Conservation (phyloP, 306 rosid species). For the Quercus parvula region DNA sequence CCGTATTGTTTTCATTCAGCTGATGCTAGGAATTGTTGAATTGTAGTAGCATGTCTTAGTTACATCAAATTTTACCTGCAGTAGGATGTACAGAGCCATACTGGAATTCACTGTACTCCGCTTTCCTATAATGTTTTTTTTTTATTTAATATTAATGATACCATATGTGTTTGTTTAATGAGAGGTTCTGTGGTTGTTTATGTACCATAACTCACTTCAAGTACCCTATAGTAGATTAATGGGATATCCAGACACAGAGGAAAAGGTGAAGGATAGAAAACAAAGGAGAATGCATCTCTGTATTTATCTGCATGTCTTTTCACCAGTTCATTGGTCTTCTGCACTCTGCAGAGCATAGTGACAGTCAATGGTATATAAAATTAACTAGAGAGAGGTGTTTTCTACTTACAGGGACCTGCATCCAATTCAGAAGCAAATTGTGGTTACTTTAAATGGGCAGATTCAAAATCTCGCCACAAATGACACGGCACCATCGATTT, state of each 20-base stretch:
- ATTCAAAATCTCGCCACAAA: constrained; percentile 66
- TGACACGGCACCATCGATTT: not conserved
- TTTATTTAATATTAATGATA: not conserved
- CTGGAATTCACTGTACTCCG: not conserved
- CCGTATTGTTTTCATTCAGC: not conserved
- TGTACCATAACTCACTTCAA: not conserved
- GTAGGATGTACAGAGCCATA: not conserved
- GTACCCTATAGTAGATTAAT: not conserved
- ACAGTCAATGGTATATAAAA: not conserved
- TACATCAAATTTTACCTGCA: not conserved
- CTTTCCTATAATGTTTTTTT: not conserved
- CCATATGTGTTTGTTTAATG: not conserved
- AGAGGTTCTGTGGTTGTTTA: not conserved
- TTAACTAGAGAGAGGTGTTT: constrained; percentile 8
- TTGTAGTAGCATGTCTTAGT: not conserved
- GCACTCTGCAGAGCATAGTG: not conserved
- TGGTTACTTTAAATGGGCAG: constrained; percentile 85
- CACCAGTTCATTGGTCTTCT: not conserved
- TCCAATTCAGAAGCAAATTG: constrained; percentile 93
- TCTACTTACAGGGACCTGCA: constrained; percentile 71
- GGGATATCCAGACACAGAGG: not conserved
- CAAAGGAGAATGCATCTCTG: too few species aligned
- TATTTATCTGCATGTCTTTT: not conserved
- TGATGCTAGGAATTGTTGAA: not conserved
- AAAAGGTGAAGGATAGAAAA: not conserved